Evolutionary conservation across 2,329 filamentous ascomycete genomes (phyloP), one percentile per base, ranked within the genome.

Genomic region (Penicillium brevicompactum): DNA sequence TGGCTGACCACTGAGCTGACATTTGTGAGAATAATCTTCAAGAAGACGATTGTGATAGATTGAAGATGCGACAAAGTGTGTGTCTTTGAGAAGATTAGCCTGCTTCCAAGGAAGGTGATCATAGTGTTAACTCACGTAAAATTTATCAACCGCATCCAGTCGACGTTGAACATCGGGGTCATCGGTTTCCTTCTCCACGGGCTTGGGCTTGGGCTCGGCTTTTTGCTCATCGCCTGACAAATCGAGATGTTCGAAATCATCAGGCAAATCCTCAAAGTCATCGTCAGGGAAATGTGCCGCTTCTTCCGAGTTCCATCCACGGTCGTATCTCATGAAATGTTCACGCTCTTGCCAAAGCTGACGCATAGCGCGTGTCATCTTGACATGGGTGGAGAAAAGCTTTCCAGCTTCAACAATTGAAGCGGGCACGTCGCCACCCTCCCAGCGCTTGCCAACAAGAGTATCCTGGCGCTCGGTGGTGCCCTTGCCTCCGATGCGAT

Each of bases 321-420:
- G 84, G 66, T 97, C 93, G 63, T 90, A 95, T 68, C 90, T 93
- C 77, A 97, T 87, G 63, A 95, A 99, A 27, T 85, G 85, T 66
- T 97, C 92, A 46, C 94, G 85, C 70, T 96, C 92, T 63, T 96
- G 89, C 93, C 94, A 99, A 13, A 99, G 79, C 74, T 99, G 94
- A 52, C 91, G 86, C 76, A 95, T 93, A 5, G 91, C 91, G 57
- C 94, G 83, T 0, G 92, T 96, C 83, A 96, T 96, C 63, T 93
- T 85, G 72, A 97, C 94, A 49, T 94, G 85, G 55, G 85, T 88
- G 0, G 92, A 90, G 73, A 99, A 99, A 1, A 99, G 80, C 68
- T 94, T 89, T 7, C 94, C 94, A 6, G 94, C 94, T 74, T 99
- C 94, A 14, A 97, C 83, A 56, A 99, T 97, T 1, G 93, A 97